Evolutionary conservation across 2,329 filamentous ascomycete species (phyloP).

Genomic region (Aspergillus quadricinctus): DNA sequence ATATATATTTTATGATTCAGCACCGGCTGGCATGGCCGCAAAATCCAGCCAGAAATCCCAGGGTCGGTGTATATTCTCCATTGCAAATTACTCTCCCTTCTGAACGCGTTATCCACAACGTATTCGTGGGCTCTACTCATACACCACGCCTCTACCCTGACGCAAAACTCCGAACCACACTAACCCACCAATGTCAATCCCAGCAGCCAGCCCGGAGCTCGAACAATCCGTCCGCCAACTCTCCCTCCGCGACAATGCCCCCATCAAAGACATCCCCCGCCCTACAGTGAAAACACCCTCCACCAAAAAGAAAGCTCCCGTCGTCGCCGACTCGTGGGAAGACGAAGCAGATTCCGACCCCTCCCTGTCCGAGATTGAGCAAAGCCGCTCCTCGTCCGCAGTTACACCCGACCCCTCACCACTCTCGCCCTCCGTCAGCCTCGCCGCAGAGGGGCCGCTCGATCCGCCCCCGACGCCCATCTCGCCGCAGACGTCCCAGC

Average conservation of each 20-base stretch:
- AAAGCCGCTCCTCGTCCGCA: neutral
- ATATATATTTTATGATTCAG: neutral
- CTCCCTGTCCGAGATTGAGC: neutral
- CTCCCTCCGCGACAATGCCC: slow-evolving; percentile 24
- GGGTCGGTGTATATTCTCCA: slow-evolving; percentile 13
- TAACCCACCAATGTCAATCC: slow-evolving; percentile 14
- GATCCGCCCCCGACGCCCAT: slow-evolving; percentile 66
- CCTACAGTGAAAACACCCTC: slow-evolving; percentile 4
- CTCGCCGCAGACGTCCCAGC: slow-evolving; percentile 44
- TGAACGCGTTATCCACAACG: neutral
- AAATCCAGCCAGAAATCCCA: slow-evolving; percentile 10
- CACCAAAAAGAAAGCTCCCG: slow-evolving; percentile 29
- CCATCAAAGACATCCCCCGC: slow-evolving; percentile 1
- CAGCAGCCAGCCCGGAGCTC: slow-evolving; percentile 22
- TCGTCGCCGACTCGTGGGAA: slow-evolving; percentile 73
- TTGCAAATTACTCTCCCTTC: neutral
- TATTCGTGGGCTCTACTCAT: neutral
- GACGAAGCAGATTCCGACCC: slow-evolving; percentile 55
- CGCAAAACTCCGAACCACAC: slow-evolving; percentile 1
- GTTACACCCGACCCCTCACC: slow-evolving; percentile 7
- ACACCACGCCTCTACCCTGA: neutral
- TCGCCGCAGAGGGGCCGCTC: slow-evolving; percentile 28
- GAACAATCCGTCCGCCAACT: slow-evolving; percentile 30
- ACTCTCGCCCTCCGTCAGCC: slow-evolving; percentile 23
- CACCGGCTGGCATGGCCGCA: slow-evolving; percentile 6